Conservation (phyloP, 2,329 filamentous ascomycete species). For the Phoma herbarum region DNA sequence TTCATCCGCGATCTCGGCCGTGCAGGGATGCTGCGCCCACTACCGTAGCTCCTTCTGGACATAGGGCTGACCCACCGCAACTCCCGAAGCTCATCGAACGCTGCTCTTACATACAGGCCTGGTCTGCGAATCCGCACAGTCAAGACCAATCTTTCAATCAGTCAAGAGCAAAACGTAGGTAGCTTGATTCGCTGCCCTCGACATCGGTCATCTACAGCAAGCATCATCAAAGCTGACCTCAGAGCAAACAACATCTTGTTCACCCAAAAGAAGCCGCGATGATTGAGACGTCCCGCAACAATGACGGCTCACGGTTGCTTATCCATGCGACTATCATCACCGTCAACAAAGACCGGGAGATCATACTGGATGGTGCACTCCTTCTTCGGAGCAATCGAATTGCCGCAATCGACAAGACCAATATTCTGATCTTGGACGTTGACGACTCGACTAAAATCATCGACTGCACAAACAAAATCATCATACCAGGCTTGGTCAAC, state of each 20-base stretch:
- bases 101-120: neutral
- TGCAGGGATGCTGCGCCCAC: neutral
- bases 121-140: neutral
- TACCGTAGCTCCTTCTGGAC: neutral
- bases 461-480: conserved; percentile 43
- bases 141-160: no score
- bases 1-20: conserved; percentile 7
- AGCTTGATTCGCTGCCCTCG: neutral
- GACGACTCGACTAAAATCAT: conserved; percentile 23
- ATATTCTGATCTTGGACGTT: conserved; percentile 31
- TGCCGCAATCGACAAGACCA: conserved; percentile 55
- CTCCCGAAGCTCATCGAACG: neutral
- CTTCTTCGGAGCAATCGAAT: conserved; percentile 54
- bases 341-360: conserved; percentile 56
- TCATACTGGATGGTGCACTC: conserved; percentile 60
- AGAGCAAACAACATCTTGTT: neutral
- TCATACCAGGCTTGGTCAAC: conserved; percentile 51
- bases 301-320: conserved; percentile 48
- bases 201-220: neutral
- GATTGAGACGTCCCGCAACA: neutral
- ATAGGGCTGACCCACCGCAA: neutral
- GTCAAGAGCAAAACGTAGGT: no score
- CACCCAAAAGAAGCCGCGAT: neutral
- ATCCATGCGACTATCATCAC: conserved; percentile 63
- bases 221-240: neutral